A percentile compares a stretch with the other conserved stretches of the same genome.
These are phyloP conservation scores for Haemoproteus tartakovskyi DNA, from an alignment of 169 alveolate genomes.

Conservation along the genomic window DNA sequence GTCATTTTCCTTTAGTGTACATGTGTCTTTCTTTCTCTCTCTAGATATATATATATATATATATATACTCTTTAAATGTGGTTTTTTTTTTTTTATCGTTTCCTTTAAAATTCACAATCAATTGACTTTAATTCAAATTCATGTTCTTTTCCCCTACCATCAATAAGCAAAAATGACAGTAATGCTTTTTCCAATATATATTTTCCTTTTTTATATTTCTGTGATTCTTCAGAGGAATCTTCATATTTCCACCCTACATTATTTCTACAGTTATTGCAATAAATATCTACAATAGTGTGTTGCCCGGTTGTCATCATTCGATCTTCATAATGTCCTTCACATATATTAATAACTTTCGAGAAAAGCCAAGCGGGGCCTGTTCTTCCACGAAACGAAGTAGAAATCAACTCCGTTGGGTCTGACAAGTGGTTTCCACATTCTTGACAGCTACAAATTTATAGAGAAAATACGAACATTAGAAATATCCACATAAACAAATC, in stretches of 20 bases:
- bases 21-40: no score
- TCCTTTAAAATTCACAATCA: conserved; percentile 46
- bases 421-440: conserved; percentile 74
- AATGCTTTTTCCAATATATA: conserved; percentile 78
- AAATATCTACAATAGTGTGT: conserved; percentile 86
- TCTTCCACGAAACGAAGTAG: conserved; percentile 82
- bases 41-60: no score
- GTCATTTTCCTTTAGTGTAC: no score
- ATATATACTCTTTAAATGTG: not conserved
- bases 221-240: conserved; percentile 80
- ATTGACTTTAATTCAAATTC: conserved; percentile 37
- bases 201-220: conserved; percentile 83
- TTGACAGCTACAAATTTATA: conserved; percentile 68
- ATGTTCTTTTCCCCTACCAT: conserved; percentile 34
- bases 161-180: conserved; percentile 54
- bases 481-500: not conserved
- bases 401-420: conserved; percentile 68
- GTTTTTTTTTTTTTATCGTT: no score
- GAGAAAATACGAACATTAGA: no score
- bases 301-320: conserved; percentile 89
- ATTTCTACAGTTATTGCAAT: conserved; percentile 87
- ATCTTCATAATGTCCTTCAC: conserved; percentile 86
- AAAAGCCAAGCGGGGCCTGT: conserved; percentile 89
- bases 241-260: conserved; percentile 85
- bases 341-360: conserved; percentile 82